Conservation (phyloP, 805 yeast species). For the Aciculoconidium aculeatum region DNA sequence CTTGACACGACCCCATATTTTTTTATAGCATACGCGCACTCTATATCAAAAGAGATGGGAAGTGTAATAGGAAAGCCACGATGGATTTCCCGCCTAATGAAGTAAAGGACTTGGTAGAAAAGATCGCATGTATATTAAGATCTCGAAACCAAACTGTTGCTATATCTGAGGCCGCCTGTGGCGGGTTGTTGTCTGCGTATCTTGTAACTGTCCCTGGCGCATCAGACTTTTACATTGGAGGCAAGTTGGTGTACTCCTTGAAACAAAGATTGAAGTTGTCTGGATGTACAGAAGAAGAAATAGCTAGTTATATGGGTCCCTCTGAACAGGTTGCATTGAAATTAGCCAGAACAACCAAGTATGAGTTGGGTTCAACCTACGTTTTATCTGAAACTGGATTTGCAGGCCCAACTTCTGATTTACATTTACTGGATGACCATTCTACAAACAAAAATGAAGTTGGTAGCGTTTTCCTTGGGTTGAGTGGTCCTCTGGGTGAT, state of each 20-base stretch:
- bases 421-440: conserved; percentile 26
- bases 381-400: conserved; percentile 83
- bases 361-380: conserved; percentile 79
- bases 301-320: conserved; percentile 74
- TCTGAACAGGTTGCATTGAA: conserved; percentile 67
- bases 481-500: conserved; percentile 60
- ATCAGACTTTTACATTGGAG: conserved; percentile 76
- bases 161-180: conserved; percentile 85
- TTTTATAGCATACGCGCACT: no score
- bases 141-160: conserved; percentile 60
- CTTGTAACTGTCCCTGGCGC: conserved; percentile 84
- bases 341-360: conserved; percentile 70
- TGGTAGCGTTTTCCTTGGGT: conserved; percentile 70
- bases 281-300: conserved; percentile 75
- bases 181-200: conserved; percentile 78
- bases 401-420: conserved; percentile 65
- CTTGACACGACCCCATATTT: no score
- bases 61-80: no score
- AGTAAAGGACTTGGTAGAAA: conserved; percentile 42
- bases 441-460: conserved; percentile 28
- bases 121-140: conserved; percentile 54
- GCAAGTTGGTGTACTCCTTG: conserved; percentile 72
- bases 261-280: conserved; percentile 66
- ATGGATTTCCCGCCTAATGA: conserved; percentile 57
- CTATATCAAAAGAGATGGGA: no score